phyloP scores from a whole-genome alignment of 2,329 filamentous ascomycete genomes.

The Calonectria pseudoreteaudii region DNA sequence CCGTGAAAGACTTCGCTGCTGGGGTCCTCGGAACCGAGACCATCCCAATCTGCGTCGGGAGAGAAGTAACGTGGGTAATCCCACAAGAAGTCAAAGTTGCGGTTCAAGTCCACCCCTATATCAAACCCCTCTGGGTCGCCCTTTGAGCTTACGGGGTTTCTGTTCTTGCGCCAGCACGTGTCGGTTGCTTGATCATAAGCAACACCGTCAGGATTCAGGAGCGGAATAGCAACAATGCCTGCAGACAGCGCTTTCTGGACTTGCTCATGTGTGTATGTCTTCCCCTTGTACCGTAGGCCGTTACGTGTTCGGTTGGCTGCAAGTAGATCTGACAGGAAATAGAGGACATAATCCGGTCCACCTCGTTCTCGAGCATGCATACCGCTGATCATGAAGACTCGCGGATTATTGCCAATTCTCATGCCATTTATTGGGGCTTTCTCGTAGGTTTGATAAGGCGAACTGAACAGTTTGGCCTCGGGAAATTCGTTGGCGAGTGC shows the following conservation, averaged over 20 bases:
- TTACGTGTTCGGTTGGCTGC: slow-evolving; percentile 61
- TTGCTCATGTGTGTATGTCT: slow-evolving; percentile 63
- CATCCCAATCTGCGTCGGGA: slow-evolving; percentile 48
- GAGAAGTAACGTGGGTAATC: slow-evolving; percentile 61
- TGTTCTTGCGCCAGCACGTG: slow-evolving; percentile 68
- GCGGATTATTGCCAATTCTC: slow-evolving; percentile 59
- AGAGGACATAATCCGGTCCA: slow-evolving; percentile 66
- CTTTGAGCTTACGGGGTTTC: slow-evolving; percentile 56
- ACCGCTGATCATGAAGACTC: slow-evolving; percentile 64
- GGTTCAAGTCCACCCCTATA: slow-evolving; percentile 65
- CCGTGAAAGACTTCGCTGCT: slow-evolving; percentile 63
- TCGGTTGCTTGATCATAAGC: slow-evolving; percentile 62
- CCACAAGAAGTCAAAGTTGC: slow-evolving; percentile 70
- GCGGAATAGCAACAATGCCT: slow-evolving; percentile 65
- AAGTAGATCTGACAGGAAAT: slow-evolving; percentile 69
- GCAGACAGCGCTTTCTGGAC: slow-evolving; percentile 63
- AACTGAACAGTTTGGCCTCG: slow-evolving; percentile 53
- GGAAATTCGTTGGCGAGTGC: slow-evolving; percentile 54
- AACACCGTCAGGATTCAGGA: slow-evolving; percentile 67
- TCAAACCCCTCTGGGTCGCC: slow-evolving; percentile 41
- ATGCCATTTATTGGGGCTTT: slow-evolving; percentile 53
- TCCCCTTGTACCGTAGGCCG: slow-evolving; percentile 64
- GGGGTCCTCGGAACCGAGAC: slow-evolving; percentile 54
- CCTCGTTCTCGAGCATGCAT: slow-evolving; percentile 71
- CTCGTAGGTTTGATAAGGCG: slow-evolving; percentile 58